Evolutionary conservation across 495 filamentous ascomycete genomes (phyloP).

Genomic region (Lepidopterella palustris): DNA sequence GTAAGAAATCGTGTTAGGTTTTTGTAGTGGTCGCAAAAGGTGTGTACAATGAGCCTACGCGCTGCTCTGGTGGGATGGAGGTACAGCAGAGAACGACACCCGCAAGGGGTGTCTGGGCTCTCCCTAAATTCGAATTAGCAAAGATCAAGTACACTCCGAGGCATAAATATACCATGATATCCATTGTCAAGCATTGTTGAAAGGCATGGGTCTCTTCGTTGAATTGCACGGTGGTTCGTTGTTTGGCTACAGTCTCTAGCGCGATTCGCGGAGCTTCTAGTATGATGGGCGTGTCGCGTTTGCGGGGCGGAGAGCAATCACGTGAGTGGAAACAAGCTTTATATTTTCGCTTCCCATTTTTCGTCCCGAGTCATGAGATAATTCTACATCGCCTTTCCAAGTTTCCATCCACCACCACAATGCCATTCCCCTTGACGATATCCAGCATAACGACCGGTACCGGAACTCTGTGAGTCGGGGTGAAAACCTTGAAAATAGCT

Average conservation of each 20-base stretch:
- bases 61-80: conserved; percentile 69
- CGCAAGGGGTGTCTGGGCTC: conserved; percentile 51
- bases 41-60: conserved; percentile 49
- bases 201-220: background rate
- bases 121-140: conserved; percentile 21
- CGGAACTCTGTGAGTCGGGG: too few relatives aligned
- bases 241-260: background rate
- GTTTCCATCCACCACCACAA: too few relatives aligned
- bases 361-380: too few relatives aligned
- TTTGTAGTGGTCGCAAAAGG: background rate
- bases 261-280: too few relatives aligned
- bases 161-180: background rate
- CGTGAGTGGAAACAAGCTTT: too few relatives aligned
- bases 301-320: too few relatives aligned
- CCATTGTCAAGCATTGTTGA: conserved; percentile 1
- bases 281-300: too few relatives aligned
- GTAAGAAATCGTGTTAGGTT: background rate
- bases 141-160: background rate
- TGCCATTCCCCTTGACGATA: too few relatives aligned
- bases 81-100: conserved; percentile 91
- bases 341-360: too few relatives aligned
- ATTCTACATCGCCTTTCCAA: too few relatives aligned
- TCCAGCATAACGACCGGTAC: too few relatives aligned
- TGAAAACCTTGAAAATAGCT: too few relatives aligned
- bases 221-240: background rate